Evolutionary conservation across 805 yeast genomes (phyloP).

Genomic region (Pichia thaimueangensis): DNA sequence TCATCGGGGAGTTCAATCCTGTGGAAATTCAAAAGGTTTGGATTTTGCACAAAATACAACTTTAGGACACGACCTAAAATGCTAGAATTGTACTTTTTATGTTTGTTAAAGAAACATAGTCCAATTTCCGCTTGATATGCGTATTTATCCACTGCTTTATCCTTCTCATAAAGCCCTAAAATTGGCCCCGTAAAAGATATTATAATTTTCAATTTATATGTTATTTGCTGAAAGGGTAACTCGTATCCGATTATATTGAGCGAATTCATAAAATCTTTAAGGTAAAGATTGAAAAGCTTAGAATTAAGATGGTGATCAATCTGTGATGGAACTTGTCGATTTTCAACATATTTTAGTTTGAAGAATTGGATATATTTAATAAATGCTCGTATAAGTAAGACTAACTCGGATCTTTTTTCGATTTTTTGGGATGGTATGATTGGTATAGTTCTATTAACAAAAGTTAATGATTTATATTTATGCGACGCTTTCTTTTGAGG

Average conservation of each 20-base stretch:
- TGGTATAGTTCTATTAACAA: not conserved
- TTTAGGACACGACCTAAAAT: too few species aligned
- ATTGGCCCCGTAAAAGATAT: not conserved
- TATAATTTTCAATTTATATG: not conserved
- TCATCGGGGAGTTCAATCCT: not conserved
- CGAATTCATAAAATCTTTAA: not conserved
- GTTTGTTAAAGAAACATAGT: not conserved
- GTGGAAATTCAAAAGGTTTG: not conserved
- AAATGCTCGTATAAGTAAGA: not conserved
- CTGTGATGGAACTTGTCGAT: not conserved
- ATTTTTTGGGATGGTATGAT: not conserved
- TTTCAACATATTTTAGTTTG: too few species aligned
- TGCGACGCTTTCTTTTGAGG: too few species aligned
- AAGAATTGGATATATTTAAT: not conserved
- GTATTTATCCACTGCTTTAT: not conserved
- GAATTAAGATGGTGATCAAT: not conserved
- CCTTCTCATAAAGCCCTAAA: not conserved
- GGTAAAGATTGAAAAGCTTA: not conserved
- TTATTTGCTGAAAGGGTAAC: not conserved
- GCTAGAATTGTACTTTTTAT: too few species aligned
- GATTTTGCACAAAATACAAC: not conserved
- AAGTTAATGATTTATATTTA: too few species aligned
- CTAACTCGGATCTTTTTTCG: not conserved
- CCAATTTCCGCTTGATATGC: not conserved
- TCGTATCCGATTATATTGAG: constrained; percentile 2